Evolutionary conservation across 768 basidiomycete species (phyloP).

Genomic region (Pluteus cervinus): DNA sequence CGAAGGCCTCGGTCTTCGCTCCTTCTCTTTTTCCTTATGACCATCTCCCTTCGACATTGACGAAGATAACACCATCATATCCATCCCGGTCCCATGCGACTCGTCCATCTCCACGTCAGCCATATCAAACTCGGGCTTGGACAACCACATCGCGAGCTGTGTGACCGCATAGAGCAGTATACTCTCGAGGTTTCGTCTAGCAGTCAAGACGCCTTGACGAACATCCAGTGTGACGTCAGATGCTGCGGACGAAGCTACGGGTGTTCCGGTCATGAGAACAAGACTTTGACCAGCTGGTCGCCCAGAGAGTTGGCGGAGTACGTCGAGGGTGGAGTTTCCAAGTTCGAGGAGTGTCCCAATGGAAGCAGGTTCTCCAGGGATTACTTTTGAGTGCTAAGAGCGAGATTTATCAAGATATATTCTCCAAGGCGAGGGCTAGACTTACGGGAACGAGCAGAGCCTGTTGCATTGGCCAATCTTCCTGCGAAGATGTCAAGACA

Average conservation of each 20-base stretch:
- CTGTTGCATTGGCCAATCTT: conserved; percentile 68
- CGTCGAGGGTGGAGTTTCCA: conserved; percentile 70
- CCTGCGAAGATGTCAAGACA: conserved; percentile 55
- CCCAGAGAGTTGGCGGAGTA: conserved; percentile 60
- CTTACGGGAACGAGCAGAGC: conserved; percentile 71
- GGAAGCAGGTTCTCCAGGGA: conserved; percentile 76
- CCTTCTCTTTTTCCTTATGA: conserved; percentile 15
- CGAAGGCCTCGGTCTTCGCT: conserved; percentile 40
- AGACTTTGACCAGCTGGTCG: conserved; percentile 50
- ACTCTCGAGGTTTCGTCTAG: conserved; percentile 60
- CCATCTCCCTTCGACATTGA: too few species aligned
- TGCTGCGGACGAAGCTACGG: conserved; percentile 16
- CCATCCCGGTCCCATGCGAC: conserved; percentile 36
- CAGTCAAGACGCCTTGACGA: conserved; percentile 48
- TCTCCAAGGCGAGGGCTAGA: conserved; percentile 9
- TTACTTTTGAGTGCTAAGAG: conserved; percentile 87
- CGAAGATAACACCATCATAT: conserved; percentile 20
- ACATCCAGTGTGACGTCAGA: conserved; percentile 40
- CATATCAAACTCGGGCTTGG: conserved; percentile 62
- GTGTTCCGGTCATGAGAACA: conserved; percentile 25
- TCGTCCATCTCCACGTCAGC: conserved; percentile 34
- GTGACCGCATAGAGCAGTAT: conserved; percentile 67
- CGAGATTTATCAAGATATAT: too few species aligned
- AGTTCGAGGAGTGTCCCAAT: conserved; percentile 85
- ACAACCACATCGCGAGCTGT: conserved; percentile 75